Base-by-base conservation (phyloP, 2,329 filamentous ascomycete genomes). In the Ophiostoma tasmaniense region DNA sequence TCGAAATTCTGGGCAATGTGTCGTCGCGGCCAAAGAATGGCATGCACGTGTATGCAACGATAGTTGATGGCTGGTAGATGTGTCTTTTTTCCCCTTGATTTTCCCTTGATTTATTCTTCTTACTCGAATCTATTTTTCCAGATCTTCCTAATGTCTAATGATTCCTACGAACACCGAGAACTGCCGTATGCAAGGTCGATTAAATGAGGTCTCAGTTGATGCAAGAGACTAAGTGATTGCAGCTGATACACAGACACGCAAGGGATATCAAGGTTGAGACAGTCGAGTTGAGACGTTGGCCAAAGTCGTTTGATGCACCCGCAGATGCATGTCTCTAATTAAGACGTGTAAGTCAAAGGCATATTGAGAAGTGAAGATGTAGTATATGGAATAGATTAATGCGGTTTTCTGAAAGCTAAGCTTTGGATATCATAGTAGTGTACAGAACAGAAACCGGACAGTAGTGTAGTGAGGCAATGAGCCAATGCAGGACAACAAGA, bases 21-120 rank as follows among this genome's bases (percentile, higher is more conserved):
- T 96, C 93, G 25, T 83, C 87, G 7, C 86, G 87, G 75, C 93
- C 93, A 0, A 85, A 84, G 69, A 88, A 88, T 69, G 92, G 92
- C 0, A 79, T 97, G 76, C 83, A 85, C 74, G 85, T 94, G 7
- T 87, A 83, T 75, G 79, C 91, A 64, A 91, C 81, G 74, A 80
- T 86, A 66, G 75, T 92, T n/a, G 83, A 88, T 30, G 88, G 87
- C 0, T 92, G 90, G 87, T 90, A 76, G 50, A 2, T 2, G 20
- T 20, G 1, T 55, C 3, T 55, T 10, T 61, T 2, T 8, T 55
- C 22, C 4, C 30, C 4, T 17, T 30, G 1, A 30, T 14, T 61
- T 5, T 28, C 20, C 20, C 13, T 20, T 50, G 7, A 5, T 20
- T n/a, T 2, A n/a, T 7, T 50, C 17, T 50, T 7, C 20, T 8